A percentile compares a stretch with the other conserved stretches of the same genome.
phyloP scores from a whole-genome alignment of 2,329 filamentous ascomycete species.

The Botrytis deweyae region DNA sequence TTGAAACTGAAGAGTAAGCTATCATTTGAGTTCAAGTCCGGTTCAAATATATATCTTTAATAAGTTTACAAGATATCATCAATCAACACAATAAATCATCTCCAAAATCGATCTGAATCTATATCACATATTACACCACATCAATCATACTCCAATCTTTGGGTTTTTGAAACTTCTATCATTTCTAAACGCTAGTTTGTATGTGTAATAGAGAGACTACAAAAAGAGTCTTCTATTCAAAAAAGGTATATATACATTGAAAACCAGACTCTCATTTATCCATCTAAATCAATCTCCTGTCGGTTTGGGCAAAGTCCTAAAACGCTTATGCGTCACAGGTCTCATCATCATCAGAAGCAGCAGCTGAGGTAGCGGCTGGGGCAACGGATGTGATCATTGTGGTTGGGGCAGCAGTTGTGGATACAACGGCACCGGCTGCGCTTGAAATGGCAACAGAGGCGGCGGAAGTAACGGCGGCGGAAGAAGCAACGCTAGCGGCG shows the following conservation, averaged over 20 bases:
- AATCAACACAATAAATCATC: too few relatives aligned
- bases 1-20: too few relatives aligned
- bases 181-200: conserved; percentile 6
- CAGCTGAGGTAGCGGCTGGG: not conserved
- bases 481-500: not conserved
- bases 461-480: not conserved
- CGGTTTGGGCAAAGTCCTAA: too few relatives aligned
- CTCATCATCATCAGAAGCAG: not conserved
- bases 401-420: not conserved
- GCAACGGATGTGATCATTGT: not conserved
- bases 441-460: not conserved
- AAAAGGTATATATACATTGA: conserved; percentile 14
- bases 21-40: too few relatives aligned
- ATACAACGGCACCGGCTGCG: not conserved
- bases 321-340: not conserved
- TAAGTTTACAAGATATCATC: too few relatives aligned
- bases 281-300: not conserved
- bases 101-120: too few relatives aligned
- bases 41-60: too few relatives aligned
- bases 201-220: not conserved
- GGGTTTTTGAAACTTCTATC: not conserved
- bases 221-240: not conserved
- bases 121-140: not conserved
- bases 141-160: not conserved
- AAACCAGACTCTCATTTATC: not conserved